Percentiles rank a stretch among this genome's conserved stretches.
phyloP scores from a whole-genome alignment of 495 filamentous ascomycete species.

The Trichoderma asperelloides region DNA sequence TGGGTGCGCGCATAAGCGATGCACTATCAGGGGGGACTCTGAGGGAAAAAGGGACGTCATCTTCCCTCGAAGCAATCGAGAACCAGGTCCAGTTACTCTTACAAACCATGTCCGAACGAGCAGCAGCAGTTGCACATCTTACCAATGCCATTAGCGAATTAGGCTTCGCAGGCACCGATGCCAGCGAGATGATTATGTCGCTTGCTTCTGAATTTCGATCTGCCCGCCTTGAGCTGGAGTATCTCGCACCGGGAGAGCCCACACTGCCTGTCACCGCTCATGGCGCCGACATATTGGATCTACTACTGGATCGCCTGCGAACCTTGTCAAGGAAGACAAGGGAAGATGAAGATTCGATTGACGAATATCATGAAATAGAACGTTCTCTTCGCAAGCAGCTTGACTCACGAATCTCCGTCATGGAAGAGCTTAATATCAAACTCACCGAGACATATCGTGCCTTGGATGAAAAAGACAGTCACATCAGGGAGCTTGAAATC shows the following conservation, averaged over 20 bases:
- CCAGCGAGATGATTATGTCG: slow-evolving; percentile 40
- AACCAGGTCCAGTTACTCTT: slow-evolving; percentile 24
- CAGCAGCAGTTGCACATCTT: slow-evolving; percentile 27
- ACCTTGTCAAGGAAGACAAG: slow-evolving; percentile 35
- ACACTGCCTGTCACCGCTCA: slow-evolving; percentile 34
- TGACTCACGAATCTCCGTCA: slow-evolving; percentile 30
- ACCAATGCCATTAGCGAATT: slow-evolving; percentile 33
- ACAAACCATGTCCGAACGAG: slow-evolving; percentile 29
- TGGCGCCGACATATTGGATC: slow-evolving; percentile 37
- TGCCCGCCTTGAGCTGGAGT: slow-evolving; percentile 60
- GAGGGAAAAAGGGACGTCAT: not conserved
- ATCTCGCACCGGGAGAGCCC: slow-evolving; percentile 54
- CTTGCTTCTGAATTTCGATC: slow-evolving; percentile 49
- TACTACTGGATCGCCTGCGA: slow-evolving; percentile 34
- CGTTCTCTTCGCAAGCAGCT: slow-evolving; percentile 40
- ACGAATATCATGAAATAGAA: slow-evolving; percentile 45
- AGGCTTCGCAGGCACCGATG: slow-evolving; percentile 45
- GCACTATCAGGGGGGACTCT: slow-evolving; percentile 19
- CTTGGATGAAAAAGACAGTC: slow-evolving; percentile 39
- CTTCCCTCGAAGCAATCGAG: slow-evolving; percentile 21
- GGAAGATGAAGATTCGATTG: slow-evolving; percentile 46
- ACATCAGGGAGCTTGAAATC: slow-evolving; percentile 47
- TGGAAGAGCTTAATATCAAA: slow-evolving; percentile 32
- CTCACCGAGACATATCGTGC: slow-evolving; percentile 28
- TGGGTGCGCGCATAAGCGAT: slow-evolving; percentile 24